These are phyloP conservation scores for Pseudogymnoascus verrucosus DNA, from an alignment of 2,329 filamentous ascomycete genomes.

Conservation along the genomic window DNA sequence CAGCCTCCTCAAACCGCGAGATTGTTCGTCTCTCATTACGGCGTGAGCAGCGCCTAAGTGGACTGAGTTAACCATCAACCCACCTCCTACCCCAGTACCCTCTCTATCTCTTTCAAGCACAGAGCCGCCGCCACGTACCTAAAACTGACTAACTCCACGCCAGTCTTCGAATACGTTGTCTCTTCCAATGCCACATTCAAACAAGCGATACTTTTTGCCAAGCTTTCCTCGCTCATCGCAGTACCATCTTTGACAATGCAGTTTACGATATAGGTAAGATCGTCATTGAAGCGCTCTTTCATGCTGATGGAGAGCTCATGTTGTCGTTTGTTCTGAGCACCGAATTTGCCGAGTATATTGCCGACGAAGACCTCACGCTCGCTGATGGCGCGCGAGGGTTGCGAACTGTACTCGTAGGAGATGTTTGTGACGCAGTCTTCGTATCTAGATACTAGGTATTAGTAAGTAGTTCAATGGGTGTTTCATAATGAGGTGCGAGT, in stretches of 20 bases:
- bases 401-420: constrained; percentile 37
- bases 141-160: not conserved
- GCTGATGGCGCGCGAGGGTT: constrained; percentile 34
- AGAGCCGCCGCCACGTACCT: not conserved
- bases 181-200: constrained; percentile 25
- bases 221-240: constrained; percentile 30
- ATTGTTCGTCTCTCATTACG: no score
- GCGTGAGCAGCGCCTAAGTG: no score
- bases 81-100: no score
- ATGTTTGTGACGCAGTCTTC: constrained; percentile 42
- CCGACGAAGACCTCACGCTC: constrained; percentile 51
- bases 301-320: constrained; percentile 35
- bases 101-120: not conserved
- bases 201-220: constrained; percentile 43
- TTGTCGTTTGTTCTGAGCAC: constrained; percentile 30
- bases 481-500: not conserved
- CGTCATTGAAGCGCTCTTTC: constrained; percentile 35
- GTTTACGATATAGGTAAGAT: constrained; percentile 33
- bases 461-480: not conserved
- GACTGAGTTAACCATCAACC: no score
- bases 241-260: constrained; percentile 36
- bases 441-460: constrained; percentile 33
- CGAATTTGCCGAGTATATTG: constrained; percentile 45
- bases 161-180: not conserved
- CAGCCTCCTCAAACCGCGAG: no score